Evolutionary conservation across 1,139 yeast genomes (phyloP), one percentile per base, ranked within the genome.

Genomic region (Cylindricascospora bacillispora): DNA sequence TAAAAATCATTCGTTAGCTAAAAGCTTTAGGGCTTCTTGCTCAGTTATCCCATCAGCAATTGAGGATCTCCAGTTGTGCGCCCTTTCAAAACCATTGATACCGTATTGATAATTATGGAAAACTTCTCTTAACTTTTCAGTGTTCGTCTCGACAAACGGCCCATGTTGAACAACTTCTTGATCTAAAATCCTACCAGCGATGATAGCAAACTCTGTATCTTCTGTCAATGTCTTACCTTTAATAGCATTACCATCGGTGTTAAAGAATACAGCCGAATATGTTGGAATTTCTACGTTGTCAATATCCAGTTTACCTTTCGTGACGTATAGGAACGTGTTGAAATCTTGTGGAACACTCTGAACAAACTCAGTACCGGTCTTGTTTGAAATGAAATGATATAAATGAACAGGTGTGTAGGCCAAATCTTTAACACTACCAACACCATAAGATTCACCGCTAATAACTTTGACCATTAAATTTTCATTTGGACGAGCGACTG

Each of bases 81-180:
- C 69, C 28, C 71, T 67, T 49, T 77, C 92, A 48, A 83, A 83
- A 1, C 93, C 93, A 51, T 81, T 80, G 25, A 60, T 51, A 23
- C 72, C 79, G 34, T 59, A 54, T 49, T 77, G 83, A 52, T 78
- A 83, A 49, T 79, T 89, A 50, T 59, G 47, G 47, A 79, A 73
- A 0, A 85, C 92, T 45, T 76, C 60, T 41, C 68, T 65, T 37
- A 82, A 75, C 41, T 70, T 69, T 27, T 69, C 74, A 35, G 63
- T 62, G 14, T 77, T 59, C 5, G 77, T 70, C 37, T 82, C 89
- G n/a, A 45, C 47, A 52, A 83, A 83, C 9, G 29, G 29, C 13
- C 95, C 95, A 49, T 83, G 80, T 52, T 85, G 94, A 24, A 81
- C 80, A 31, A 80, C 67, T 12, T 73, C 70, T 59, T 85, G 95